A percentile compares a stretch with the other conserved stretches of the same genome.
These are phyloP conservation scores for Trametes elegans DNA, from an alignment of 768 basidiomycete genomes.

Conservation along the genomic window DNA sequence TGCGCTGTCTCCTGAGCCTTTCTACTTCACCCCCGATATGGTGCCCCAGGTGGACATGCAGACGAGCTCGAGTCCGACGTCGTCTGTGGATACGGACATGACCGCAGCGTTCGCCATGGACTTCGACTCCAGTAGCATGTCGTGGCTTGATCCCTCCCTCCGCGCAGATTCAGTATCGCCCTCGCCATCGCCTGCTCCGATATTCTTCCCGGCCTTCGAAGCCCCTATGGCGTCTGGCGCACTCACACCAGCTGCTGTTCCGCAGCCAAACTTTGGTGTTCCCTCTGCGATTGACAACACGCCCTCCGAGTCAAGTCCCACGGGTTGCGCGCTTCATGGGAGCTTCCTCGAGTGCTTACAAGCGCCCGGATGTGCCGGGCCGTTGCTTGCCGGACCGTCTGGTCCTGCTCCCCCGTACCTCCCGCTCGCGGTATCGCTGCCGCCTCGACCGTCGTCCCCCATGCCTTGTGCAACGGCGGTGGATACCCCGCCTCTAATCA, in stretches of 20 bases:
- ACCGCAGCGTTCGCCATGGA: background rate
- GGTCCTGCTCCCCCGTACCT: no score
- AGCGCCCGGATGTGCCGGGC: slow-evolving; percentile 11
- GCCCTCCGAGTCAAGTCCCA: slow-evolving; percentile 1
- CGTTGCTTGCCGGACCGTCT: background rate
- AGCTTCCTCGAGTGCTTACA: slow-evolving; percentile 21
- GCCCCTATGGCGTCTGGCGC: background rate
- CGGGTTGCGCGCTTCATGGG: slow-evolving; percentile 19
- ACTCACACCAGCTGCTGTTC: background rate
- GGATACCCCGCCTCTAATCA: background rate
- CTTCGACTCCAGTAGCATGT: background rate
- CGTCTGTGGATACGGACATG: background rate
- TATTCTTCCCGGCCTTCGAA: background rate
- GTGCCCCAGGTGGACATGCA: background rate
- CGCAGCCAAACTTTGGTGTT: background rate
- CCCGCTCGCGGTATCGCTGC: no score
- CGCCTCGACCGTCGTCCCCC: background rate
- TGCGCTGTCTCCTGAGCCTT: background rate
- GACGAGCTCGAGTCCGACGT: background rate
- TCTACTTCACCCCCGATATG: slow-evolving; percentile 6
- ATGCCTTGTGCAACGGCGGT: background rate
- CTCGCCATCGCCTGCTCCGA: background rate
- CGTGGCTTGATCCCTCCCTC: slow-evolving; percentile 19
- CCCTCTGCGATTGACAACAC: background rate
- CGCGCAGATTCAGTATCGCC: slow-evolving; percentile 6